Percentiles rank a stretch among this genome's conserved stretches.
phyloP scores from a whole-genome alignment of 140 eudicot species.

The Senecio squalidus region DNA sequence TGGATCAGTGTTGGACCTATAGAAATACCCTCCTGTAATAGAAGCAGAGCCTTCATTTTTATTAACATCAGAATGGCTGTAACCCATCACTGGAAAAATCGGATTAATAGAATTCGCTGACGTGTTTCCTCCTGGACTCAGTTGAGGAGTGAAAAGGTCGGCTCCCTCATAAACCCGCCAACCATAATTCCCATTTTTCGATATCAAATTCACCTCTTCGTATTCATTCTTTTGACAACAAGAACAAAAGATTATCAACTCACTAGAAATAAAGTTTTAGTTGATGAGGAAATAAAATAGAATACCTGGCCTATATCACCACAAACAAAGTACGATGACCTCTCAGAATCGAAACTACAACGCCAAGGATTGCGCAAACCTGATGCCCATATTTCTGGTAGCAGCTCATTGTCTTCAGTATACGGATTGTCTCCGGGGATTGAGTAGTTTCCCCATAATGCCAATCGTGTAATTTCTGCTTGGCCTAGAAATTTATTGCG shows the following conservation, averaged over 20 bases:
- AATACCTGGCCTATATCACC: conserved; percentile 85
- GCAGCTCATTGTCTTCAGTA: conserved; percentile 36
- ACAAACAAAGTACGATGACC: conserved; percentile 69
- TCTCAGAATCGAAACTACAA: conserved; percentile 71
- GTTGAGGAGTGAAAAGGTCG: conserved; percentile 25
- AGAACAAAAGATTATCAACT: not conserved
- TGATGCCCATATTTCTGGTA: conserved; percentile 78
- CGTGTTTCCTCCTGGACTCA: conserved; percentile 51
- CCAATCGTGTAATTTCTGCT: conserved; percentile 32
- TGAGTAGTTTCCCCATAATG: conserved; percentile 80
- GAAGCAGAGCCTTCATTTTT: conserved; percentile 71
- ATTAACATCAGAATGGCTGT: conserved; percentile 53
- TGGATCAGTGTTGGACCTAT: conserved; percentile 71
- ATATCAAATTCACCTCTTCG: conserved; percentile 72
- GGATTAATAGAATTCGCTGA: conserved; percentile 34
- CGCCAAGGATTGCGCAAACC: conserved; percentile 90
- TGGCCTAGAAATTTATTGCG: conserved; percentile 35
- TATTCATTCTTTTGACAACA: conserved; percentile 34
- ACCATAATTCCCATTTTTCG: conserved; percentile 71
- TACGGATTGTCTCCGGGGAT: conserved; percentile 78
- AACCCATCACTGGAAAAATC: conserved; percentile 68
- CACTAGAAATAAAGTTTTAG: not conserved
- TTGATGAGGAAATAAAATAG: not conserved
- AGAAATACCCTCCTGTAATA: conserved; percentile 71
- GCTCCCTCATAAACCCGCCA: conserved; percentile 78